These are phyloP conservation scores for Auricularia sp. DNA, from an alignment of 768 basidiomycete genomes.

Conservation along the genomic window DNA sequence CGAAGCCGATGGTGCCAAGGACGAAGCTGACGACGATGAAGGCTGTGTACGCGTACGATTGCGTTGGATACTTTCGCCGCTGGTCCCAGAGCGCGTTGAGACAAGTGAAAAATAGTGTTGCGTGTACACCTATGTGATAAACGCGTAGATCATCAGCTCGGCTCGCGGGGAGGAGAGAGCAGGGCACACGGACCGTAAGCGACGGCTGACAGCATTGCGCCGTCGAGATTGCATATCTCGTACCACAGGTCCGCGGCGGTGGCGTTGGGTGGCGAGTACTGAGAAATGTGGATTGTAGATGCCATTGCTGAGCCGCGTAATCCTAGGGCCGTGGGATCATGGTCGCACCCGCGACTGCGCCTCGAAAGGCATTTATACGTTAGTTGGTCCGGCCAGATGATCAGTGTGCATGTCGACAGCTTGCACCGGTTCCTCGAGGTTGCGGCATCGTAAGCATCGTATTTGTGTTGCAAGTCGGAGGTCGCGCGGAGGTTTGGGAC, in stretches of 20 bases:
- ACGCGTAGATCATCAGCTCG: background rate
- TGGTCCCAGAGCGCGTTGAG: background rate
- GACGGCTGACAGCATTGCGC: background rate
- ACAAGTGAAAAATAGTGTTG: background rate
- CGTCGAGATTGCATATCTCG: background rate
- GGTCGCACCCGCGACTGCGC: no score
- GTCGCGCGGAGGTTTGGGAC: no score
- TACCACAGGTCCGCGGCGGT: background rate
- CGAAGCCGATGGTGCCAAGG: constrained; percentile 19
- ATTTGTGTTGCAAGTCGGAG: no score
- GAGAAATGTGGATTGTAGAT: background rate
- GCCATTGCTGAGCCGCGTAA: no score
- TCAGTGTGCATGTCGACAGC: no score
- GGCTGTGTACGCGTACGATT: background rate
- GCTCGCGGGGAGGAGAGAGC: background rate
- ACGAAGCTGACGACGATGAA: constrained; percentile 11
- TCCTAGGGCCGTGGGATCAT: no score
- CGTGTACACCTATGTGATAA: background rate
- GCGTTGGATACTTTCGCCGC: background rate
- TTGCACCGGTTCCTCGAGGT: no score
- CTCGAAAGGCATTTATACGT: no score
- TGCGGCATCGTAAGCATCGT: no score
- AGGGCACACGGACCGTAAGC: background rate
- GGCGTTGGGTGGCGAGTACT: constrained; percentile 1
- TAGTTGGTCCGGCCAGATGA: no score